Evolutionary conservation across 2,329 filamentous ascomycete genomes (phyloP).

Genomic region (Clonostachys byssicola): DNA sequence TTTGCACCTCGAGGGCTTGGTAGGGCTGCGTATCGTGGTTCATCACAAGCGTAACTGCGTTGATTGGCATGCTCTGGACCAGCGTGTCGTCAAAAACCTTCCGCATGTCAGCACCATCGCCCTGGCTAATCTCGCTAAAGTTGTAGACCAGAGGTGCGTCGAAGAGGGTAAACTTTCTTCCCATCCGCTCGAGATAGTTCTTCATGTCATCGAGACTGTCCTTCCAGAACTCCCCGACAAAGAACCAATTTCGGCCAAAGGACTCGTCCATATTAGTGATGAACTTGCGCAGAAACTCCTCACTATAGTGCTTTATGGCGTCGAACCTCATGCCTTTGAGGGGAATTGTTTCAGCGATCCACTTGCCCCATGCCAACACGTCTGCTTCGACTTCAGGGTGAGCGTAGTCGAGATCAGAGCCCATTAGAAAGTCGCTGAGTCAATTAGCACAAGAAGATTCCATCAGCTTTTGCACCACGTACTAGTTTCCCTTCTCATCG

Average conservation of each 20-base stretch:
- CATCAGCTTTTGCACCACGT: slow-evolving; percentile 20
- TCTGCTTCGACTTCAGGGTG: slow-evolving; percentile 61
- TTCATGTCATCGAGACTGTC: slow-evolving; percentile 26
- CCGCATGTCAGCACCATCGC: slow-evolving; percentile 54
- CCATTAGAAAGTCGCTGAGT: slow-evolving; percentile 65
- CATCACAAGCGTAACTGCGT: slow-evolving; percentile 56
- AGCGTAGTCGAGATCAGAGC: slow-evolving; percentile 63
- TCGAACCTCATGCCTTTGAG: slow-evolving; percentile 67
- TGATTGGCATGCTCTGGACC: slow-evolving; percentile 32
- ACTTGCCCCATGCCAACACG: slow-evolving; percentile 62
- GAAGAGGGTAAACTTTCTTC: slow-evolving; percentile 56
- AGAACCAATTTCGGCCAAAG: slow-evolving; percentile 28
- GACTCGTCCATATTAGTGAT: slow-evolving; percentile 49
- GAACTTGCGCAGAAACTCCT: slow-evolving; percentile 63
- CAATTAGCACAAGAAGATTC: neutral
- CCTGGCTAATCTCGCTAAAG: slow-evolving; percentile 57
- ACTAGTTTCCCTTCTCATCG: slow-evolving; percentile 59
- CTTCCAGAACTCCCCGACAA: slow-evolving; percentile 33
- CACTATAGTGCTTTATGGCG: slow-evolving; percentile 69
- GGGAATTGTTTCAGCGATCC: slow-evolving; percentile 58
- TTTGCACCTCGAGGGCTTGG: slow-evolving; percentile 43
- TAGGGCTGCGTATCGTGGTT: slow-evolving; percentile 63
- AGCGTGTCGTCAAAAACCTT: slow-evolving; percentile 58
- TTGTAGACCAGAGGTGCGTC: slow-evolving; percentile 67
- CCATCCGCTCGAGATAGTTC: slow-evolving; percentile 33